phyloP scores from a whole-genome alignment of 2,329 filamentous ascomycete genomes.

The Ascochyta rabiei region DNA sequence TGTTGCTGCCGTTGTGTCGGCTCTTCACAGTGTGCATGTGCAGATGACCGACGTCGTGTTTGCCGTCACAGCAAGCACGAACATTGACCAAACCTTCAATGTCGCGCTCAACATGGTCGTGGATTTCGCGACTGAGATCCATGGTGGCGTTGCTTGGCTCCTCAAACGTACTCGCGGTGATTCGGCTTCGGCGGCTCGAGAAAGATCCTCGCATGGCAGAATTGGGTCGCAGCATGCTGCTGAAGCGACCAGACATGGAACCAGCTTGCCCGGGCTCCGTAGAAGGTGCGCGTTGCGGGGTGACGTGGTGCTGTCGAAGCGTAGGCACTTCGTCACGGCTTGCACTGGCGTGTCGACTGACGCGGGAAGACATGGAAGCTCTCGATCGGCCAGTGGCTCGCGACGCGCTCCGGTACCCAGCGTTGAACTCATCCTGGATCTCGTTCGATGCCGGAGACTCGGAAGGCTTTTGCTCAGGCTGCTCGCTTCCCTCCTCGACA shows the following conservation, averaged over 20 bases:
- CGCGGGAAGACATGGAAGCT: constrained; percentile 77
- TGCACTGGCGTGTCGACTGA: constrained; percentile 61
- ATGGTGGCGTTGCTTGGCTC: constrained; percentile 73
- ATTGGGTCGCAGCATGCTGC: constrained; percentile 53
- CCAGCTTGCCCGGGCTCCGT: constrained; percentile 44
- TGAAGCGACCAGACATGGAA: constrained; percentile 54
- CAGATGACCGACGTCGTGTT: constrained; percentile 59
- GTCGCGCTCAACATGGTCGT: constrained; percentile 77
- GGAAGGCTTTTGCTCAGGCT: constrained; percentile 58
- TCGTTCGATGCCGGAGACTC: constrained; percentile 63
- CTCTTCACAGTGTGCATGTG: constrained; percentile 39
- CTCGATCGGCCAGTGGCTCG: constrained; percentile 58
- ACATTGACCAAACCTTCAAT: constrained; percentile 90
- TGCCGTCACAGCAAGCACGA: constrained; percentile 95
- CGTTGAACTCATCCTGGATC: constrained; percentile 77
- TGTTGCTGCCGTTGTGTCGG: constrained; percentile 38
- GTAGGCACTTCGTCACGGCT: constrained; percentile 50
- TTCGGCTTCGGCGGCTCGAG: constrained; percentile 54
- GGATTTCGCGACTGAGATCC: constrained; percentile 75
- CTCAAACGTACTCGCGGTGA: constrained; percentile 52
- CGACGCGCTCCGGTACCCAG: constrained; percentile 59
- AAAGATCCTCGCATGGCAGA: constrained; percentile 57
- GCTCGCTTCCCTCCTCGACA: constrained; percentile 56
- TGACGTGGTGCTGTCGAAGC: constrained; percentile 53
- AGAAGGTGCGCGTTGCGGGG: constrained; percentile 37